phyloP scores from a whole-genome alignment of 306 rosid species.

The Prunus mongolica region DNA sequence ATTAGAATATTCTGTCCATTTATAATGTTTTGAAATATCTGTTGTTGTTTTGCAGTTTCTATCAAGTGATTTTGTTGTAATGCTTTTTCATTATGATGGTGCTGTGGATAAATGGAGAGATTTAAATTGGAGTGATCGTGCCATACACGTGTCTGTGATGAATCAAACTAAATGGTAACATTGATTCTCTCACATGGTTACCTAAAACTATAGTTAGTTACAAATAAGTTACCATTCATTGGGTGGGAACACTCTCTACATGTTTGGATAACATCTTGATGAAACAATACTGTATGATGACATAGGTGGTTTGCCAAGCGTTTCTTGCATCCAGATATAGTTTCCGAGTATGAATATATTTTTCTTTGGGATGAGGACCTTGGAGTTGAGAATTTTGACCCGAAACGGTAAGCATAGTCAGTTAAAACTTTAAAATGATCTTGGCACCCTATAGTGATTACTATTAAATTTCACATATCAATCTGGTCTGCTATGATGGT shows the following conservation, averaged over 20 bases:
- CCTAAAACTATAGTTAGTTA: not conserved
- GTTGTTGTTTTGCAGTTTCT: slow-evolving; percentile 38
- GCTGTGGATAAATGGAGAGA: slow-evolving; percentile 51
- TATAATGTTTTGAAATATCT: slow-evolving; percentile 10
- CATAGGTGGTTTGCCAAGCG: slow-evolving; percentile 97
- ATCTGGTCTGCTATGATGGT: slow-evolving; percentile 4
- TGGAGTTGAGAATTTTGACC: slow-evolving; percentile 78
- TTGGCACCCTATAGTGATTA: not conserved
- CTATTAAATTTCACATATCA: not conserved
- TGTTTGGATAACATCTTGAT: not conserved
- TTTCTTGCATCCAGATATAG: slow-evolving; percentile 91
- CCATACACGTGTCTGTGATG: slow-evolving; percentile 50
- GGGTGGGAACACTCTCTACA: not conserved
- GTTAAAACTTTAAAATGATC: not conserved
- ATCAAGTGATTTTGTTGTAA: slow-evolving; percentile 37
- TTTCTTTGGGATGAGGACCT: slow-evolving; percentile 99
- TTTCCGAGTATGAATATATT: slow-evolving; percentile 64
- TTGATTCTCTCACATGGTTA: not conserved
- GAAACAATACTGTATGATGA: slow-evolving; percentile 10
- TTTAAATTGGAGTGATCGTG: slow-evolving; percentile 43
- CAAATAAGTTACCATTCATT: not conserved
- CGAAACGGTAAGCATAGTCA: slow-evolving; percentile 43
- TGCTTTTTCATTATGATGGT: slow-evolving; percentile 72
- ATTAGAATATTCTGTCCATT: slow-evolving; percentile 7
- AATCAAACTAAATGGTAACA: slow-evolving; percentile 67